Evolutionary conservation across 1,284 basidiomycete genomes (phyloP).

Genomic region (Rhodotorula glutinis): DNA sequence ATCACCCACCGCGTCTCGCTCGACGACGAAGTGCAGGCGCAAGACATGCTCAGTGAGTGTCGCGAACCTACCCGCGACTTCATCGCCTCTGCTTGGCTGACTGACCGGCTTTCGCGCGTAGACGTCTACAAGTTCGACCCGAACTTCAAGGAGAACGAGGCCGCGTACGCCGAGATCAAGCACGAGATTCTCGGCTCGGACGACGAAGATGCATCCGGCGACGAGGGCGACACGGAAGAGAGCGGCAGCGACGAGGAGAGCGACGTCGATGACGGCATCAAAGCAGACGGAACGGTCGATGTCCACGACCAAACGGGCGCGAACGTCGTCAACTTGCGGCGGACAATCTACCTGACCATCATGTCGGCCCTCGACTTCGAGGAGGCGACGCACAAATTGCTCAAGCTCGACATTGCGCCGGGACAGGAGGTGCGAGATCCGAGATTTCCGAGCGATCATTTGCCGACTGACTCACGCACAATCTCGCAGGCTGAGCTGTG

Average conservation of each 20-base stretch:
- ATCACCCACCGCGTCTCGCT: slow-evolving; percentile 90
- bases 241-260: slow-evolving; percentile 61
- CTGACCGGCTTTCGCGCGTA: slow-evolving; percentile 45
- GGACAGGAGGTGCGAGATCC: slow-evolving; percentile 74
- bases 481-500: slow-evolving; percentile 76
- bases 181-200: slow-evolving; percentile 79
- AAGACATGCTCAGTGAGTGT: slow-evolving; percentile 83
- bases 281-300: slow-evolving; percentile 70
- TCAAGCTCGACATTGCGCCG: slow-evolving; percentile 86
- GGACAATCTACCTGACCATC: slow-evolving; percentile 94
- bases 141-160: slow-evolving; percentile 84
- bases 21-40: slow-evolving; percentile 88
- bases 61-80: not conserved
- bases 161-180: slow-evolving; percentile 88
- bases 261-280: slow-evolving; percentile 48
- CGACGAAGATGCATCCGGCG: slow-evolving; percentile 57
- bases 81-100: not conserved
- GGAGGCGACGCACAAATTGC: slow-evolving; percentile 95
- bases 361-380: slow-evolving; percentile 89
- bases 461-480: too few species aligned
- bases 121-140: slow-evolving; percentile 96
- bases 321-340: slow-evolving; percentile 89
- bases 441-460: not conserved
- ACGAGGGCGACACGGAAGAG: slow-evolving; percentile 63
- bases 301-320: slow-evolving; percentile 95